phyloP scores from a whole-genome alignment of 768 basidiomycete species.

The Hydnomerulius pinastri region DNA sequence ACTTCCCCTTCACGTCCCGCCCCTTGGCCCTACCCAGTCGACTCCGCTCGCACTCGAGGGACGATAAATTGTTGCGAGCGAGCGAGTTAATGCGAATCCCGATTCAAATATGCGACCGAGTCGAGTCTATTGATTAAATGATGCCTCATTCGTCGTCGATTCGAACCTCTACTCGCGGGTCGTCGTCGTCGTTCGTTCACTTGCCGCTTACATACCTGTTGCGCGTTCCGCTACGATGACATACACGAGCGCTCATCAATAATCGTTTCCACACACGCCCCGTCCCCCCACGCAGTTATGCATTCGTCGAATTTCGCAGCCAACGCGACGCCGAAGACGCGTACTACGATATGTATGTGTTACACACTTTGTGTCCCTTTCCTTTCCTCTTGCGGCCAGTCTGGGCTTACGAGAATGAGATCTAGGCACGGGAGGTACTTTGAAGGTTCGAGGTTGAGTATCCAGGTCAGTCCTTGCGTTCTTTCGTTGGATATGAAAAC shows the following conservation, averaged over 20 bases:
- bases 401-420: too few relatives aligned
- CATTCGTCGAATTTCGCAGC: slow-evolving; percentile 83
- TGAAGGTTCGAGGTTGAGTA: slow-evolving; percentile 72
- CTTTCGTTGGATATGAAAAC: too few relatives aligned
- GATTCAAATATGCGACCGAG: too few relatives aligned
- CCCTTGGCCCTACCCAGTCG: slow-evolving; percentile 39
- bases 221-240: slow-evolving; percentile 30
- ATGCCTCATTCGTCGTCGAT: slow-evolving; percentile 23
- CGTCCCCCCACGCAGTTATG: slow-evolving; percentile 68
- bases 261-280: too few relatives aligned
- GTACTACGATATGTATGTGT: slow-evolving; percentile 76
- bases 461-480: slow-evolving; percentile 53
- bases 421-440: slow-evolving; percentile 74
- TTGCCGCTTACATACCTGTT: slow-evolving; percentile 22
- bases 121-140: too few relatives aligned
- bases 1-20: slow-evolving; percentile 29
- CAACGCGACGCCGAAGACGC: slow-evolving; percentile 80
- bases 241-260: slow-evolving; percentile 60
- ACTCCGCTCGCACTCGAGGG: slow-evolving; percentile 36
- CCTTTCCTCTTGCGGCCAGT: slow-evolving; percentile 13
- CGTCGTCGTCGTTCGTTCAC: slow-evolving; percentile 27
- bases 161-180: slow-evolving; percentile 31
- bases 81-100: slow-evolving; percentile 18
- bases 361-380: neutral
- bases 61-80: slow-evolving; percentile 33